These are phyloP conservation scores for Russula sp. DNA, from an alignment of 768 basidiomycete species.

Conservation along the genomic window DNA sequence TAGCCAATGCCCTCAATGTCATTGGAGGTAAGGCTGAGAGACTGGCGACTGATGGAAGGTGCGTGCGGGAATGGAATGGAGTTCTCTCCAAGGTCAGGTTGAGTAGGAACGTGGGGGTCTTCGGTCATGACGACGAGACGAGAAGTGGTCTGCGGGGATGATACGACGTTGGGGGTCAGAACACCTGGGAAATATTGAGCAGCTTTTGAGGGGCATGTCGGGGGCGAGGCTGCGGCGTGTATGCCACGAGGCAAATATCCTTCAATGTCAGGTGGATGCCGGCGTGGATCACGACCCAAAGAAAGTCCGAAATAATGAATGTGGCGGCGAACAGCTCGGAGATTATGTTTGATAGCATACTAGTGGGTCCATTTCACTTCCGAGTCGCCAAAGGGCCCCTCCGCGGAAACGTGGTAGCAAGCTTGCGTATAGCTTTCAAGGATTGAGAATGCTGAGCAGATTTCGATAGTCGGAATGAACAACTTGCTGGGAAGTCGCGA, in stretches of 20 bases:
- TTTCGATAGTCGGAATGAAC: conserved; percentile 14
- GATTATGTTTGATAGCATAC: conserved; percentile 3
- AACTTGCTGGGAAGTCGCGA: conserved; percentile 14
- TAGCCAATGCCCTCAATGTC: conserved; percentile 28
- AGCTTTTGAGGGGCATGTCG: conserved; percentile 29
- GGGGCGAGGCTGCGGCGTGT: conserved; percentile 26
- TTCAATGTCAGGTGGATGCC: conserved; percentile 16
- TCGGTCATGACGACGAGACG: conserved; percentile 24
- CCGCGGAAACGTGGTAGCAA: conserved; percentile 13
- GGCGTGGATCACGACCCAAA: conserved; percentile 19
- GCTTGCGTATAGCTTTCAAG: conserved; percentile 12
- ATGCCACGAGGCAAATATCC: conserved; percentile 26
- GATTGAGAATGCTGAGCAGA: not conserved
- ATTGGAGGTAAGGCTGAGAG: conserved; percentile 15
- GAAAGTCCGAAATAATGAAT: not conserved
- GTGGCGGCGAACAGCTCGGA: conserved; percentile 19
- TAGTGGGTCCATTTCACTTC: conserved; percentile 3
- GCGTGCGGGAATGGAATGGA: conserved; percentile 28
- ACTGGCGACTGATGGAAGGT: conserved; percentile 28
- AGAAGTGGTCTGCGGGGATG: conserved; percentile 23
- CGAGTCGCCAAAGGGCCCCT: not conserved
- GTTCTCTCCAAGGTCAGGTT: conserved; percentile 16
- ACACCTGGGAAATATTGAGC: conserved; percentile 19
- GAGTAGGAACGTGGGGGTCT: conserved; percentile 14
- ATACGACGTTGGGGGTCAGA: conserved; percentile 16